Conservation (phyloP, 129 eudicot species). For the Solidago caesia region DNA sequence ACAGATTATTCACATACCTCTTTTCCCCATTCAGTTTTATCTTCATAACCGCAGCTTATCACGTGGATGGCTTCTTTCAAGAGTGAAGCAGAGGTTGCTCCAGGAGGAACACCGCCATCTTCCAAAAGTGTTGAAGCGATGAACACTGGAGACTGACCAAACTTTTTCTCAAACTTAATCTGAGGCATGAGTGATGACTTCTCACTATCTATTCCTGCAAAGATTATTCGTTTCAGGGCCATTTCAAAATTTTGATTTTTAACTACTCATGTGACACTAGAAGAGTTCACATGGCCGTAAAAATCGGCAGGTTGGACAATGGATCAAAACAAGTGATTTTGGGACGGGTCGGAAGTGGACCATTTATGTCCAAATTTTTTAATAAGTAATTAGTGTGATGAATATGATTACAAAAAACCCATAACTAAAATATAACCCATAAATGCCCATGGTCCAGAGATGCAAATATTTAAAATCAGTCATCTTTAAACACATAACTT, state of each 20-base stretch:
- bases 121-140: constrained; percentile 86
- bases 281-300: not conserved
- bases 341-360: too few species aligned
- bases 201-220: constrained; percentile 79
- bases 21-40: constrained; percentile 94
- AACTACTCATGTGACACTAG: not conserved
- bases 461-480: not conserved
- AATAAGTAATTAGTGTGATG: not conserved
- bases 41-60: constrained; percentile 92
- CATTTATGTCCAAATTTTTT: too few species aligned
- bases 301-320: too few species aligned
- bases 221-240: not conserved
- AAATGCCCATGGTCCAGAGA: not conserved
- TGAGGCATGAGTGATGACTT: constrained; percentile 90
- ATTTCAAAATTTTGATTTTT: not conserved
- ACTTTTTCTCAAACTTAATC: constrained; percentile 84
- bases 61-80: constrained; percentile 96
- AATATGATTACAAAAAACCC: not conserved
- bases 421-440: not conserved
- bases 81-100: constrained; percentile 70
- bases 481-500: constrained; percentile 1
- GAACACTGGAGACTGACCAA: constrained; percentile 88
- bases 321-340: too few species aligned
- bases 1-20: constrained; percentile 50
- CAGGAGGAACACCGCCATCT: constrained; percentile 79